Evolutionary conservation across 129 eudicot genomes (phyloP), one percentile per base, ranked within the genome.

Genomic region (Logfia minima): DNA sequence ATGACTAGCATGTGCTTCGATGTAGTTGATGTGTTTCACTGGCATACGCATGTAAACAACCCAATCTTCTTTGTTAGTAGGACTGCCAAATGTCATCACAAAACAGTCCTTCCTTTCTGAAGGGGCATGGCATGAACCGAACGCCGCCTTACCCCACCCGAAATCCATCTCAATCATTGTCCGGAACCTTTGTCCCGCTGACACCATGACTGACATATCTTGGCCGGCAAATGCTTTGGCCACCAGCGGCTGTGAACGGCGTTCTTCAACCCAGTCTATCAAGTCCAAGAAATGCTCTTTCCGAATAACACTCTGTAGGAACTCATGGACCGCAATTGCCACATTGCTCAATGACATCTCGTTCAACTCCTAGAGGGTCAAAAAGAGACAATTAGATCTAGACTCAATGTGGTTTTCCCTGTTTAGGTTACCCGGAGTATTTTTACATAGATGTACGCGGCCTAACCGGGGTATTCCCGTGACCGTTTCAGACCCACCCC

Each of bases 241-340:
- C 58, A 84, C 16, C 4, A 79, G 28, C 9, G 78, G 85, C 71
- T 65, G 71, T 13, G 91, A 81, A 1, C 93, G 85, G 19, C 79
- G 86, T 41, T 80, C 89, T 80, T 90, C 96, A 34, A 90, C 93
- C 90, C 84, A 90, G 22, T 90, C 93, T 17, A 88, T 81, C 4
- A 90, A 65, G 34, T 86, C 89, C 18, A 83, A 53, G 71, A 90
- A 90, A 74, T 90, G 96, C 52, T 90, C 93, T 70, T 86, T 83
- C 0, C 37, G 60, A 19, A 39, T 28, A 0, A 84, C 93, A 5
- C 24, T 64, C 1, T 79, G 79, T 28, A 90, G 16, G 74, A 86
- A 78, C 63, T 74, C 78, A 11, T 86, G 88, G 29, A 90, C 85
- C 5, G 26, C 68, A 6, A 70, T 28, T 16, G 93, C 93, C 26